Evolutionary conservation across 2,329 filamentous ascomycete genomes (phyloP), one percentile per base, ranked within the genome.

Genomic region (Cryphonectria japonica): DNA sequence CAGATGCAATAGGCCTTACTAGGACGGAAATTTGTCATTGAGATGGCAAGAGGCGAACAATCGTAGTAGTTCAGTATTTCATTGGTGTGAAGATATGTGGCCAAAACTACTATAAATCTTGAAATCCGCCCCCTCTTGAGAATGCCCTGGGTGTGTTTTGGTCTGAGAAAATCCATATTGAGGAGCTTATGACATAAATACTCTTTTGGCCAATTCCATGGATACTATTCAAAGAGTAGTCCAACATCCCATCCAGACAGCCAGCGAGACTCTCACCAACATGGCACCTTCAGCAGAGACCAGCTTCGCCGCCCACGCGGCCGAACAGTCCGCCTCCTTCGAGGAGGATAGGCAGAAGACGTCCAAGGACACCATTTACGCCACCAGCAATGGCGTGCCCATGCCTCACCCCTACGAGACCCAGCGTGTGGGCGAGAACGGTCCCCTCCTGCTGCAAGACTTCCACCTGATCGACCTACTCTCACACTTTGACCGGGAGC

Each of bases 381-480:
- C 85, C 41, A 86, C 87, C 60, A 85, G 83, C 79, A 89, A 88
- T 78, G 86, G 86, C 69, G 83, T 82, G 0, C 87, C 88, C 1
- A 83, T 87, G 74, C 82, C 87, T 11, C 87, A 90, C 74, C 86
- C 87, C 0, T 89, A 89, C 75, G 87, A 88, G 75, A 76, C 83
- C 0, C 87, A 89, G 78, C 80, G 87, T 39, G 84, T 81, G 4
- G 87, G 87, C 74, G 85, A 88, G 75, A 88, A 86, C 60, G 88
- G 88, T 0, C 87, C 88, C 41, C 81, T 90, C 0, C 83, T 90
- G 0, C 79, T 90, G 0, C 83, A 86, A 72, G 87, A 89, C 75
- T 88, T 87, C n/a, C 87, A 89, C 67, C 76, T 91, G n/a, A 85
- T 91, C 70, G 87, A 90, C 73, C 84, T 86, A 0, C 79, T 91